Conservation (phyloP, 257 asterid genomes). For the Ilex asprella region DNA sequence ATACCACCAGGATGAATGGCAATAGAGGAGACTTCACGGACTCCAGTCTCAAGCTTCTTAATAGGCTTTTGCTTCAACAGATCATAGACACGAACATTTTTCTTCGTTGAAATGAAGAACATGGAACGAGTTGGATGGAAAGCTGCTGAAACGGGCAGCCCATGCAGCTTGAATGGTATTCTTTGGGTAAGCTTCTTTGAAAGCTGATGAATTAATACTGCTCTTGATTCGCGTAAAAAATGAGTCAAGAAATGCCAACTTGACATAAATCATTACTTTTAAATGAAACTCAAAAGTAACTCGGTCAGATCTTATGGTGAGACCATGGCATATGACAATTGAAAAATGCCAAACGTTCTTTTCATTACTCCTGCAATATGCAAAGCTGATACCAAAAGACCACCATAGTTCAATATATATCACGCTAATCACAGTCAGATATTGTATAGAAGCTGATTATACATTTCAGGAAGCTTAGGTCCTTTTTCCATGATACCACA, state of each 20-base stretch:
- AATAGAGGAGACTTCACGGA: constrained; percentile 82
- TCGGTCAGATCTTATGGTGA: no score
- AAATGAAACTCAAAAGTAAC: no score
- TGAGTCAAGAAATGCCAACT: constrained; percentile 48
- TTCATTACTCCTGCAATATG: background rate
- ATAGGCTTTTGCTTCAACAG: constrained; percentile 62
- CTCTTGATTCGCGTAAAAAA: constrained; percentile 63
- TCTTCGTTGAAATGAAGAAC: constrained; percentile 80
- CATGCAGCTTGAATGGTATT: constrained; percentile 81
- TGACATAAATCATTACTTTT: constrained; percentile 6
- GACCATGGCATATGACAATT: no score
- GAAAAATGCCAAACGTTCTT: no score
- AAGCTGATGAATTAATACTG: constrained; percentile 76
- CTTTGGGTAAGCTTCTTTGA: constrained; percentile 67
- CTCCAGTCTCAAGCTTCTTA: constrained; percentile 88
- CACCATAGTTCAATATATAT: no score
- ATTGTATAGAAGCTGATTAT: no score
- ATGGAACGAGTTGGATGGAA: constrained; percentile 89
- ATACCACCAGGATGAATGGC: constrained; percentile 91
- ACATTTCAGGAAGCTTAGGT: no score
- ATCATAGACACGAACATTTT: constrained; percentile 75
- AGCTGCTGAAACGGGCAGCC: constrained; percentile 78
- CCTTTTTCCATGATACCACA: no score
- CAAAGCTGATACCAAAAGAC: background rate
- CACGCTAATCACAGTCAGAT: no score